phyloP scores from a whole-genome alignment of 768 basidiomycete genomes.

The Galerina sulciceps region DNA sequence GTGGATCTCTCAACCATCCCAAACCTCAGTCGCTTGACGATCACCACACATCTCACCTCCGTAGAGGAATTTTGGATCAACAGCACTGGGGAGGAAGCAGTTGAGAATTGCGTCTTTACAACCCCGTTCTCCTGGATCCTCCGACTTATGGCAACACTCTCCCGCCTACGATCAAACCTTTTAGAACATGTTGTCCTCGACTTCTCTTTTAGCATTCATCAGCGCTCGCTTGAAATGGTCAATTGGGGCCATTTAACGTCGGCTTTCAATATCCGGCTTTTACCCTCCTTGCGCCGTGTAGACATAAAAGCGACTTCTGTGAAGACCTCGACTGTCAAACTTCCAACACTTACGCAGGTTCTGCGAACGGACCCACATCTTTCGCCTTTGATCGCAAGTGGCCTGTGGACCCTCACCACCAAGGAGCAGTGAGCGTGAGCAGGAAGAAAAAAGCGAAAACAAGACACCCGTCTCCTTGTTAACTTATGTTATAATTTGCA shows the following conservation, averaged over 20 bases:
- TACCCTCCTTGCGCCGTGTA: too few species aligned
- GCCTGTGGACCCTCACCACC: too few species aligned
- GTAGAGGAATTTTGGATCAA: conserved; percentile 7
- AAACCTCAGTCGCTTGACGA: background rate
- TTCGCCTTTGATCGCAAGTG: too few species aligned
- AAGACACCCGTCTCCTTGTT: too few species aligned
- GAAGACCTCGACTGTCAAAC: too few species aligned
- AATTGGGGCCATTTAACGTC: conserved; percentile 1
- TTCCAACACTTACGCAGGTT: too few species aligned
- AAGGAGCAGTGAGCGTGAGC: too few species aligned
- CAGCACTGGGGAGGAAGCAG: conserved; percentile 5
- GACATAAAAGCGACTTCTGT: too few species aligned
- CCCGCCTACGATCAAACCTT: background rate
- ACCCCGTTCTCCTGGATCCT: conserved; percentile 12
- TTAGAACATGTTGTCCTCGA: conserved; percentile 9
- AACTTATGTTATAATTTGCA: too few species aligned
- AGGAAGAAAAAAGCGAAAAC: too few species aligned
- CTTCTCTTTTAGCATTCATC: conserved; percentile 1
- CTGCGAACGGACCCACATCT: too few species aligned
- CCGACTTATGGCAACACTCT: background rate
- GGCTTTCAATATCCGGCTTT: background rate
- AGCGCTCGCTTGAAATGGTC: background rate
- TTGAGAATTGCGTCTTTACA: conserved; percentile 1
- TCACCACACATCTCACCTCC: conserved; percentile 1
- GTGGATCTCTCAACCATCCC: conserved; percentile 2